Percentiles rank a stretch among this genome's conserved stretches.
phyloP scores from a whole-genome alignment of 805 yeast species.

The Saturnispora diversa region DNA sequence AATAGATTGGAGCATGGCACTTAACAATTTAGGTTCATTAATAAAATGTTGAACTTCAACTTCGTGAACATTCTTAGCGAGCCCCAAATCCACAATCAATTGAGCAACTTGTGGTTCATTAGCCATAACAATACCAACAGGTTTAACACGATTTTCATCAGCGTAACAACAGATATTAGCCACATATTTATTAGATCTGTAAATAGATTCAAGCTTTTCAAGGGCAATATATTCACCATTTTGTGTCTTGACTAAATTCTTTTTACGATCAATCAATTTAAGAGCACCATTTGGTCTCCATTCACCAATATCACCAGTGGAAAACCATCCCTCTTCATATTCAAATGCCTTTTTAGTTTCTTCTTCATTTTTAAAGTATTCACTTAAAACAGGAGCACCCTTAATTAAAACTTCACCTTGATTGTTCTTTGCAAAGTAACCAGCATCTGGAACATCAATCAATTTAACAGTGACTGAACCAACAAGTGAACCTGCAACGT shows the following conservation, averaged over 20 bases:
- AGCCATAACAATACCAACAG: constrained; percentile 85
- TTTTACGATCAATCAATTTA: constrained; percentile 84
- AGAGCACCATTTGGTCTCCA: constrained; percentile 79
- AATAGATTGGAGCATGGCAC: constrained; percentile 49
- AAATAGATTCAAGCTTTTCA: constrained; percentile 86
- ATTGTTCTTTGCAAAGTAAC: constrained; percentile 79
- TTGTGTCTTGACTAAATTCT: constrained; percentile 89
- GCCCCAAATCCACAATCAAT: constrained; percentile 49
- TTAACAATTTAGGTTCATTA: constrained; percentile 47
- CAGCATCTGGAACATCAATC: constrained; percentile 85
- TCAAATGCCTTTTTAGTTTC: constrained; percentile 71
- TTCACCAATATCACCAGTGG: constrained; percentile 94
- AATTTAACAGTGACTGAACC: constrained; percentile 83
- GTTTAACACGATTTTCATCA: constrained; percentile 79
- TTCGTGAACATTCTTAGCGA: constrained; percentile 37
- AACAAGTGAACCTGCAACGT: constrained; percentile 73
- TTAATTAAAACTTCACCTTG: constrained; percentile 87
- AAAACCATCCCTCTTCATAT: constrained; percentile 85
- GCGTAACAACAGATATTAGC: constrained; percentile 89
- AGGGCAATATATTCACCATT: constrained; percentile 98
- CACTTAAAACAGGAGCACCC: constrained; percentile 66
- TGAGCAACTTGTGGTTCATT: constrained; percentile 56
- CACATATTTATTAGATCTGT: constrained; percentile 74
- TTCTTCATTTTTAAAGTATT: constrained; percentile 74
- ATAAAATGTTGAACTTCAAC: constrained; percentile 39